phyloP scores from a whole-genome alignment of 1,284 basidiomycete genomes.

The Pseudozyma pruni region DNA sequence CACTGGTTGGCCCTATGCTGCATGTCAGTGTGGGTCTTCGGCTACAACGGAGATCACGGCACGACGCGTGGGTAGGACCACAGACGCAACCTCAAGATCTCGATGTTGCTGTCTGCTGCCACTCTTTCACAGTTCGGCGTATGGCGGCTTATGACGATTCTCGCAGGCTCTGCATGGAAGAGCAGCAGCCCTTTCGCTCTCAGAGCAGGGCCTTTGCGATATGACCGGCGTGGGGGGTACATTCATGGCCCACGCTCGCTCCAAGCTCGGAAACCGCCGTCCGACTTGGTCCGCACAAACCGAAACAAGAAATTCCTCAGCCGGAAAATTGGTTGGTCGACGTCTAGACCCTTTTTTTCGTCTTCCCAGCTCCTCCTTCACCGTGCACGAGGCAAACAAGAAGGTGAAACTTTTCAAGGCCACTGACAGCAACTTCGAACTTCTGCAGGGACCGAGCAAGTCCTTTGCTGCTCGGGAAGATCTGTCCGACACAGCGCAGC shows the following conservation, averaged over 20 bases:
- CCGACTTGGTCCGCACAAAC: conserved; percentile 23
- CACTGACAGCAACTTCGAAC: too few relatives aligned
- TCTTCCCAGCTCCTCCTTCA: not conserved
- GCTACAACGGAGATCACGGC: conserved; percentile 36
- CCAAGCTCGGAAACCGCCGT: conserved; percentile 17
- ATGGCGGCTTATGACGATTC: conserved; percentile 18
- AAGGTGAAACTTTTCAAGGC: too few relatives aligned
- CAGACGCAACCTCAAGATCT: too few relatives aligned
- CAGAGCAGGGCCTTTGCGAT: too few relatives aligned
- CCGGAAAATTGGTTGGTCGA: not conserved
- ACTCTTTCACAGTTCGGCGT: conserved; percentile 1
- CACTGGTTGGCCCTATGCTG: not conserved
- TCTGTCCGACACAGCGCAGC: too few relatives aligned
- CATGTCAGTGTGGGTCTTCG: conserved; percentile 5
- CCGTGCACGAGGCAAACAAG: conserved; percentile 7
- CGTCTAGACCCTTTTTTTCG: conserved; percentile 16
- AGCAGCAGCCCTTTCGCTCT: not conserved
- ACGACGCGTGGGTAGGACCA: conserved; percentile 3
- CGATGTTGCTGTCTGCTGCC: not conserved
- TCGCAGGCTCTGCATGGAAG: conserved; percentile 2
- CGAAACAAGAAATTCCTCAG: conserved; percentile 2
- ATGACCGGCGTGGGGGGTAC: not conserved
- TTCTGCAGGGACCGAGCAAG: conserved; percentile 1
- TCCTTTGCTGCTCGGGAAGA: not conserved
- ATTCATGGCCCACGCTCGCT: conserved; percentile 6